Conservation (phyloP, 345 rosid species). For the Lumnitzera littorea region DNA sequence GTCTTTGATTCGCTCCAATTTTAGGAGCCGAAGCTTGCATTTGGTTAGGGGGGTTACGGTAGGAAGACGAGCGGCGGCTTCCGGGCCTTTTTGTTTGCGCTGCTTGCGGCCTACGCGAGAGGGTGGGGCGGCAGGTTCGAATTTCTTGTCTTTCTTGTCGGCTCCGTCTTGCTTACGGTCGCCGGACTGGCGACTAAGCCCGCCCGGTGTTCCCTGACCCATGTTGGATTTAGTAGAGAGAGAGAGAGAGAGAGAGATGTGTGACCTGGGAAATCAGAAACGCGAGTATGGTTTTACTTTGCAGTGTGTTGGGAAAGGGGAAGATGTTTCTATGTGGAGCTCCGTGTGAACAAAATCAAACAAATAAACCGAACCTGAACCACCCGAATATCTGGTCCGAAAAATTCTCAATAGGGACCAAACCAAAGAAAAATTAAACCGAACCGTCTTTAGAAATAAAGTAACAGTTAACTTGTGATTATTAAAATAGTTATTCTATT, state of each 20-base stretch:
- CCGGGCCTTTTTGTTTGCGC: slow-evolving; percentile 30
- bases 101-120: slow-evolving; percentile 62
- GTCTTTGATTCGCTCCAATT: slow-evolving; percentile 32
- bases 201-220: slow-evolving; percentile 94
- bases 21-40: slow-evolving; percentile 32
- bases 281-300: no score
- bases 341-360: no score
- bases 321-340: no score
- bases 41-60: slow-evolving; percentile 29
- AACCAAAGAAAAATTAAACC: no score
- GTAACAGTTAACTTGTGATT: no score
- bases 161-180: slow-evolving; percentile 67
- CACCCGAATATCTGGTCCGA: no score
- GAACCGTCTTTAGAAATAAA: no score
- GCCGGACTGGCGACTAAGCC: slow-evolving; percentile 61
- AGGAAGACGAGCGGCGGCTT: slow-evolving; percentile 47
- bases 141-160: slow-evolving; percentile 90
- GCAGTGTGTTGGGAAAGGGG: no score
- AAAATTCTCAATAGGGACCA: no score
- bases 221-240: slow-evolving; percentile 16
- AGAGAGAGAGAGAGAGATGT: not conserved
- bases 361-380: no score
- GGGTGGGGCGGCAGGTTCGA: slow-evolving; percentile 89
- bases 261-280: no score
- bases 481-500: no score